Conservation (phyloP, 352 stramenopile genomes). For the Sclerospora graminicola region DNA sequence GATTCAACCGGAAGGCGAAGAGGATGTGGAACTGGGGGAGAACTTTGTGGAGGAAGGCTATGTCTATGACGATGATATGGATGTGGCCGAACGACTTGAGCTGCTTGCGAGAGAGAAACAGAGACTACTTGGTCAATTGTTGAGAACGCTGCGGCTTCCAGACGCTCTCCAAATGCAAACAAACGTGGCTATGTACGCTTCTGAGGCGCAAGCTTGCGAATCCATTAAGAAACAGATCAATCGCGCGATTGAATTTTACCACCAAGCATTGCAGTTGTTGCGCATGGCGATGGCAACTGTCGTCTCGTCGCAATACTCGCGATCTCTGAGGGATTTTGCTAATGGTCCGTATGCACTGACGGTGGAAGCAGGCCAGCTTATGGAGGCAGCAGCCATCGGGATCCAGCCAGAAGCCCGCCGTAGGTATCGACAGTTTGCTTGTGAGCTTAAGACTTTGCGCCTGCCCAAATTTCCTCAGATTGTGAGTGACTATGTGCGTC, state of each 20-base stretch:
- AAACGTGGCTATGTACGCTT: conserved; percentile 67
- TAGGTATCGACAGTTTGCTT: conserved; percentile 48
- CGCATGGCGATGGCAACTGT: conserved; percentile 52
- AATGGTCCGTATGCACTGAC: conserved; percentile 51
- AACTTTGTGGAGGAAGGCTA: conserved; percentile 7
- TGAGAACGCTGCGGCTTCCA: conserved; percentile 32
- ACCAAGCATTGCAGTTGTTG: conserved; percentile 53
- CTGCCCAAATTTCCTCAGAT: conserved; percentile 58
- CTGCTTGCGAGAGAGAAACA: conserved; percentile 54
- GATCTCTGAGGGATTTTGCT: conserved; percentile 58
- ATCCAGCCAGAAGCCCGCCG: conserved; percentile 64
- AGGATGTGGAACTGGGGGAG: conserved; percentile 13
- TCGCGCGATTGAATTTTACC: conserved; percentile 40
- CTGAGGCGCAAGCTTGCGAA: conserved; percentile 55
- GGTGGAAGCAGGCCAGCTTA: conserved; percentile 58
- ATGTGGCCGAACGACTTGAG: conserved; percentile 27
- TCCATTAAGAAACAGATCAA: conserved; percentile 66
- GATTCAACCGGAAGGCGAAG: conserved; percentile 11
- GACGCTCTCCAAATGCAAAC: conserved; percentile 57
- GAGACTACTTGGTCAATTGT: conserved; percentile 31
- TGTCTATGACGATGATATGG: conserved; percentile 13
- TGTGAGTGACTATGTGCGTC: conserved; percentile 53
- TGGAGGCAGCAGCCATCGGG: conserved; percentile 42
- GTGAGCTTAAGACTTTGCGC: conserved; percentile 30
- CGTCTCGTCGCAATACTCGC: conserved; percentile 53